phyloP scores from a whole-genome alignment of 1,139 yeast species.

The Saccharomyces uvarum region DNA sequence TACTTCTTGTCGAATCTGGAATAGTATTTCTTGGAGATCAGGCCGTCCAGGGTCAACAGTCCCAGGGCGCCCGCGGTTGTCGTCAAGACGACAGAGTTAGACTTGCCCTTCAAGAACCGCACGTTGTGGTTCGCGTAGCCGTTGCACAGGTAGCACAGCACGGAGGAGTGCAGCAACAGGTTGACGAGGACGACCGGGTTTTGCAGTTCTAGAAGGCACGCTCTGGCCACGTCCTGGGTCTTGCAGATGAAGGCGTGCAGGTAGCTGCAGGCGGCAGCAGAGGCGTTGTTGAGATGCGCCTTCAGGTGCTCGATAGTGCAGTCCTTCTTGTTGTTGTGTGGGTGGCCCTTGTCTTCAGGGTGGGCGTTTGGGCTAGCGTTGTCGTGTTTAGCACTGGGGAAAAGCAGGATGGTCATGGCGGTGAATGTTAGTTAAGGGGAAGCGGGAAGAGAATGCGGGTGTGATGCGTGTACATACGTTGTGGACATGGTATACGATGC shows the following conservation, averaged over 20 bases:
- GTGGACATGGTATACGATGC: neutral
- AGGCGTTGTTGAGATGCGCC: neutral
- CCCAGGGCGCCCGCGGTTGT: constrained; percentile 51
- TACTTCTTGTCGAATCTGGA: constrained; percentile 41
- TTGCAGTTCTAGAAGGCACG: constrained; percentile 38
- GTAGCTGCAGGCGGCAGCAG: constrained; percentile 4
- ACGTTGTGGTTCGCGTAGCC: constrained; percentile 46
- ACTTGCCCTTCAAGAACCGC: constrained; percentile 35
- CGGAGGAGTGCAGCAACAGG: constrained; percentile 44
- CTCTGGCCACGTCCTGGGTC: constrained; percentile 12
- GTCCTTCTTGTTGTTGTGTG: constrained; percentile 2
- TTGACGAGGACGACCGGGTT: constrained; percentile 59
- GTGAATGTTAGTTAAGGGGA: neutral
- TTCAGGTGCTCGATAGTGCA: neutral
- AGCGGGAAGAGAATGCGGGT: neutral
- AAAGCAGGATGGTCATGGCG: neutral
- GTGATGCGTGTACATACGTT: neutral
- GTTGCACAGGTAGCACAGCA: constrained; percentile 42
- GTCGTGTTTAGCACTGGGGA: constrained; percentile 1
- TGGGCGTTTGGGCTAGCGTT: neutral
- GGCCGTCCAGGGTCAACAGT: constrained; percentile 47
- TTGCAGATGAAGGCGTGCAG: constrained; percentile 5
- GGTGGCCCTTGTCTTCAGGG: neutral
- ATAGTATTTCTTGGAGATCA: constrained; percentile 46
- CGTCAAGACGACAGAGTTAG: constrained; percentile 44